phyloP scores from a whole-genome alignment of 2,329 filamentous ascomycete species.

The Neonectria punicea region DNA sequence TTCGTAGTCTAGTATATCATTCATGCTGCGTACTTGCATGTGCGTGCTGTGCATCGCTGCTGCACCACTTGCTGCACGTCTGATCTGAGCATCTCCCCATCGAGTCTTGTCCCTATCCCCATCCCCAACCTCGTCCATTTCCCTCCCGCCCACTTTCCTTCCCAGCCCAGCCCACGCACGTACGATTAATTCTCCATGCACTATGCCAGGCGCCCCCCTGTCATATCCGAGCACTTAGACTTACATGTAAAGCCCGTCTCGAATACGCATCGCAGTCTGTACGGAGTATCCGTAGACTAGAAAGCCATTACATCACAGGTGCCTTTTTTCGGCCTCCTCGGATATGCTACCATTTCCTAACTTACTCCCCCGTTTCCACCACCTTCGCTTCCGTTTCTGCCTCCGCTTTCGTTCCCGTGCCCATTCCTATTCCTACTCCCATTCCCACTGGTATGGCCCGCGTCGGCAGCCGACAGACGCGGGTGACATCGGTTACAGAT shows the following conservation, averaged over 20 bases:
- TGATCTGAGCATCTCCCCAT: background rate
- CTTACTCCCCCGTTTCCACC: background rate
- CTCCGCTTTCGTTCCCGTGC: background rate
- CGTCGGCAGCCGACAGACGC: background rate
- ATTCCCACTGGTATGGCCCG: background rate
- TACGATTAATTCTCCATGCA: background rate
- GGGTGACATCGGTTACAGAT: background rate
- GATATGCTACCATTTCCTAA: background rate
- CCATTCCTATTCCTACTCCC: background rate
- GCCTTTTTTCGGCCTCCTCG: too few species aligned
- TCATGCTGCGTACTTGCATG: background rate
- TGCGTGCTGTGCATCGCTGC: background rate
- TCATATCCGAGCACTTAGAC: conserved; percentile 8
- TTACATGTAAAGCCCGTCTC: background rate
- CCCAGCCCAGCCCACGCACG: background rate
- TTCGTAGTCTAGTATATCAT: too few species aligned
- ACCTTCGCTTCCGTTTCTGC: background rate
- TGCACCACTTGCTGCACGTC: background rate
- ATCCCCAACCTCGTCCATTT: background rate
- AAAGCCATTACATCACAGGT: too few species aligned
- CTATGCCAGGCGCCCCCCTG: conserved; percentile 4
- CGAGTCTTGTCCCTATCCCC: background rate
- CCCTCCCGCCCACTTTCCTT: background rate
- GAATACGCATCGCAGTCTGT: too few species aligned
- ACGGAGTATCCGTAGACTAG: too few species aligned